Base-by-base conservation (phyloP, 805 yeast species). In the Yarrowia sp. region DNA sequence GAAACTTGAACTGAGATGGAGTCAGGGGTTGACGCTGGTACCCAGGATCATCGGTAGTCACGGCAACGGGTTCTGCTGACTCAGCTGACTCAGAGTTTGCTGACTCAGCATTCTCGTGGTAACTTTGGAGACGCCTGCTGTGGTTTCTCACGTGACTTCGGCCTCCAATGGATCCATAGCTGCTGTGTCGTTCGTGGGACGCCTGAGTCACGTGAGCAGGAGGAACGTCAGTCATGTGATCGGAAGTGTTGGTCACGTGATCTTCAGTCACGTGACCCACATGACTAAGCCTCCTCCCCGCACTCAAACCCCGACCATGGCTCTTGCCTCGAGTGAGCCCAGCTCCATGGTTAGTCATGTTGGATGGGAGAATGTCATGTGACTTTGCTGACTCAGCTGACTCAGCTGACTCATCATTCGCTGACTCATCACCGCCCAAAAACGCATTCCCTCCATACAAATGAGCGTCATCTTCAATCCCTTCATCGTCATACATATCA, bases 401-500 rank as follows among this genome's bases (percentile, higher is more conserved):
- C 6, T n/a, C 22, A 7, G 13, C 32, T 8, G 11, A 9, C 15
- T 39, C 45, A 10, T 53, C 44, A 5, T 43, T 22, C 1, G 48
- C 22, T 3, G 33, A 3, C 33, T 44, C 15, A 18, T 15, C 43
- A 4, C 28, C 51, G 8, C 28, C 51, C 18, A 58, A 3, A 17
- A 58, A 58, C 5, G 64, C 51, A 9, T 58, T 44, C 0, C 51
- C 64, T 18, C 51, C 42, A 10, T 58, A 43, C 35, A 44, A 28
- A 43, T 43, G 51, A 35, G 50, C 51, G 18, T 44, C 51, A 8
- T 58, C 64, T 15, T 33, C 50, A 43, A 43, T 4, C 1, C 42
- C 64, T 1, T 43, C 64, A 2, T 55, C 48, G 4, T 31, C 48
- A 14, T 41, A 42, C 41, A 48, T 35, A 5, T 43, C 64, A 4